Evolutionary conservation across 2,329 filamentous ascomycete genomes (phyloP), one percentile per base, ranked within the genome.

Genomic region (Aspergillus neotritici): DNA sequence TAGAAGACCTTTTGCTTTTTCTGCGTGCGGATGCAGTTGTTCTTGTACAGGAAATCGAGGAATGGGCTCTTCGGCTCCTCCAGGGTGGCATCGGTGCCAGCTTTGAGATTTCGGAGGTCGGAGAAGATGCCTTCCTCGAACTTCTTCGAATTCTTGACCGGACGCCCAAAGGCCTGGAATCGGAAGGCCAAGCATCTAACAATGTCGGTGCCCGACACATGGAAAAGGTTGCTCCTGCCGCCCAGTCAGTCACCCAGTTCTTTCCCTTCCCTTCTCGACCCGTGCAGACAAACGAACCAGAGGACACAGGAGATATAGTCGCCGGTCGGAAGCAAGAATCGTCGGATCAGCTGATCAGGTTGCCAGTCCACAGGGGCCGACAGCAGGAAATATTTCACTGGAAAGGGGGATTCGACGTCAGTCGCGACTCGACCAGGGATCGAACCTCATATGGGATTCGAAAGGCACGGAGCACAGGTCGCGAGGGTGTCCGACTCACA

Each of bases 1-100:
- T 97, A 98, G 64, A 98, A 98, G 54, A 98, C 93, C 77, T 98
- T 98, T 66, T 98, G 93, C 79, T 98, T 98, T 82, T 98, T 98
- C 71, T 98, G 93, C 31, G 93, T 98, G 57, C 93, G 84, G 58
- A 98, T 98, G 78, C 93, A 98, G 76, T 98, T 98, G 80, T 98
- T 98, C 79, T 98, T 98, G 82, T 98, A 98, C 34, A 98, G 78
- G 68, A 97, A 98, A 70, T 98, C 93, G 49, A 98, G 80, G 72
- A 98, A 98, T 2, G 87, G 84, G 72, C 91, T 97, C 78, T 98
- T 98, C 43, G 93, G 93, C 75, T 98, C 93, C 72, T 98, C 93
- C 48, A 98, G 82, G 33, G 93, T 96, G 37, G 93, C 93, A 75
- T 98, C 93, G 58, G 91, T 97, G 53, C 93, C 93, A 16, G 93